Evolutionary conservation across 2,329 filamentous ascomycete species (phyloP).

Genomic region (Aquanectria penicillioides): DNA sequence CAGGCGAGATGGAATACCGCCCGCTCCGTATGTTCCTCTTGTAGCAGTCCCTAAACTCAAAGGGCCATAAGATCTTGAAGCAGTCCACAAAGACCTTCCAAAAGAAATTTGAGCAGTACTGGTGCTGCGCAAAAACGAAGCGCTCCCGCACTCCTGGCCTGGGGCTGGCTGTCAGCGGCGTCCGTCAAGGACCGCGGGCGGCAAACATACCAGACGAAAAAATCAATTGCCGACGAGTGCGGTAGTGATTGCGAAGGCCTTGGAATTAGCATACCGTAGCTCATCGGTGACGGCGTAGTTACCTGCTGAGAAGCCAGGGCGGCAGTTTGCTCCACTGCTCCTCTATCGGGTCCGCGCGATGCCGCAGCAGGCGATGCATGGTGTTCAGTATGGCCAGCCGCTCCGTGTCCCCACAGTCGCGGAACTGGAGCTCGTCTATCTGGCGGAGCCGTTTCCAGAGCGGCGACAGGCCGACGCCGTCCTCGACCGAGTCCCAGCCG

Average conservation of each 20-base stretch:
- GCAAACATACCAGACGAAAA: constrained; percentile 3
- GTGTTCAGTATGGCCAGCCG: neutral
- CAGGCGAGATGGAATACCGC: neutral
- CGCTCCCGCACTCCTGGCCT: constrained; percentile 14
- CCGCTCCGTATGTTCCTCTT: neutral
- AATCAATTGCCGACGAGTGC: constrained; percentile 15
- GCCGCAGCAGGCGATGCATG: constrained; percentile 7
- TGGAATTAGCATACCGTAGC: neutral
- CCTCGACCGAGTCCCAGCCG: neutral
- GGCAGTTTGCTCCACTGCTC: neutral
- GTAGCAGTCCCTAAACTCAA: constrained; percentile 16
- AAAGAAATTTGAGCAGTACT: constrained; percentile 6
- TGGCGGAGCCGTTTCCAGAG: constrained; percentile 5
- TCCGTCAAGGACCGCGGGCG: too few relatives aligned
- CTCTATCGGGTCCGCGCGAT: neutral
- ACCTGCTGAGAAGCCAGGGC: constrained; percentile 9
- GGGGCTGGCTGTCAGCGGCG: neutral
- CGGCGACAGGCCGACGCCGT: neutral
- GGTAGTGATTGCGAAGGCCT: constrained; percentile 12
- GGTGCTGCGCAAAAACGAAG: constrained; percentile 12
- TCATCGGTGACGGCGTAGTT: neutral
- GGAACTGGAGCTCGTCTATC: constrained; percentile 7
- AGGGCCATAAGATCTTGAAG: constrained; percentile 5
- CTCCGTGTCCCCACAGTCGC: neutral
- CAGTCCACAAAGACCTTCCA: constrained; percentile 8